A percentile compares a stretch with the other conserved stretches of the same genome.
Evolutionary conservation across 352 stramenopile species (phyloP).

Genomic region (Phytophthora kernoviae): DNA sequence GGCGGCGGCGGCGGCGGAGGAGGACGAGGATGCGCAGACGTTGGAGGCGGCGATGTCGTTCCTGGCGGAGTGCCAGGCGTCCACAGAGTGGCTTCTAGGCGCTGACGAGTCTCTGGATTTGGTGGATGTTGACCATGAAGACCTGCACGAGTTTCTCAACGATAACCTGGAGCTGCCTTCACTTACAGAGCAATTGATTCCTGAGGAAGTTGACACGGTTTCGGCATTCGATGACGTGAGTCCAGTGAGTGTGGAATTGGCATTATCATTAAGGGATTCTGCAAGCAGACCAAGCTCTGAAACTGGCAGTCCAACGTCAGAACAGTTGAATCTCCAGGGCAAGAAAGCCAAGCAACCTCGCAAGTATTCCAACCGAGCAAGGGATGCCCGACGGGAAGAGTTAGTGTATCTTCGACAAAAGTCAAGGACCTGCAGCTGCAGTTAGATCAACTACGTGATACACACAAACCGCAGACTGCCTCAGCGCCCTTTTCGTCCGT

Average conservation of each 20-base stretch:
- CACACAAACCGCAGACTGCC: slow-evolving; percentile 25
- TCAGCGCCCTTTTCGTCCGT: slow-evolving; percentile 37
- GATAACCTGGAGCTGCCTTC: slow-evolving; percentile 25
- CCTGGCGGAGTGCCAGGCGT: slow-evolving; percentile 44
- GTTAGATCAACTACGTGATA: slow-evolving; percentile 28
- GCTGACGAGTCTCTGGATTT: slow-evolving; percentile 23
- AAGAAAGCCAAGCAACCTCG: slow-evolving; percentile 25
- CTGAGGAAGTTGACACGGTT: background rate
- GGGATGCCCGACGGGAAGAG: slow-evolving; percentile 37
- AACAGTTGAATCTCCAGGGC: slow-evolving; percentile 12
- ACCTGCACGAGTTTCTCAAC: slow-evolving; percentile 5
- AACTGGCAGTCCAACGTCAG: slow-evolving; percentile 7
- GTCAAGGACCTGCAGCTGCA: slow-evolving; percentile 41
- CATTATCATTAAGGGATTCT: background rate
- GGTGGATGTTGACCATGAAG: slow-evolving; percentile 7
- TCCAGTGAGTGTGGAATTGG: background rate
- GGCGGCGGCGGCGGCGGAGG: slow-evolving; percentile 17
- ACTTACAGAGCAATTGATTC: slow-evolving; percentile 27
- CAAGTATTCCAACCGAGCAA: slow-evolving; percentile 40
- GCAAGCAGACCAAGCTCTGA: slow-evolving; percentile 12
- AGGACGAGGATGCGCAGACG: slow-evolving; percentile 24
- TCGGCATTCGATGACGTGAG: background rate
- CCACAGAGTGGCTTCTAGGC: slow-evolving; percentile 32
- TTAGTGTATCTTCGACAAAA: slow-evolving; percentile 47
- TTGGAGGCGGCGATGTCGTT: slow-evolving; percentile 50